A percentile compares a stretch with the other conserved stretches of the same genome.
phyloP scores from a whole-genome alignment of 2,329 filamentous ascomycete genomes.

The Talaromyces islandicus region DNA sequence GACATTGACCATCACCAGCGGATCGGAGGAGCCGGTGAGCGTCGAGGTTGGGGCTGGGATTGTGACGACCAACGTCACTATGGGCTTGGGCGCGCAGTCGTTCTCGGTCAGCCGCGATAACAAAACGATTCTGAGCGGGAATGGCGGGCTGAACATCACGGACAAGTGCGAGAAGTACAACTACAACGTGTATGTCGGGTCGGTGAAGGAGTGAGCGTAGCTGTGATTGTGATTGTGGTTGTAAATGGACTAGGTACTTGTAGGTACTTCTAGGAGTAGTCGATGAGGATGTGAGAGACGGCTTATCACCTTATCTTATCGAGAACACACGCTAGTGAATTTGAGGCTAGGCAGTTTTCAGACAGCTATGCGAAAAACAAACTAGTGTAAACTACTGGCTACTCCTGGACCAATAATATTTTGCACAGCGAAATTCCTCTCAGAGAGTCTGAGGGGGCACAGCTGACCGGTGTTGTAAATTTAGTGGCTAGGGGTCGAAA shows the following conservation, averaged over 20 bases:
- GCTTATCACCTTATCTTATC: no score
- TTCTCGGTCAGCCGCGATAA: constrained; percentile 22
- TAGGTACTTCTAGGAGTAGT: background rate
- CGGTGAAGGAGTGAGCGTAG: background rate
- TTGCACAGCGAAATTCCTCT: no score
- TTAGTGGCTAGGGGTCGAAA: no score
- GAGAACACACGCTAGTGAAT: no score
- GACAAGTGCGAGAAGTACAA: constrained; percentile 25
- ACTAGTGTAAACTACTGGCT: no score
- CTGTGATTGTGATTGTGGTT: background rate
- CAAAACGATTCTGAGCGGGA: constrained; percentile 5
- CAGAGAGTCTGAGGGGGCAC: no score
- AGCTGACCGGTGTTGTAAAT: no score
- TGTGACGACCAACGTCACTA: constrained; percentile 23
- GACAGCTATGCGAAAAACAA: no score
- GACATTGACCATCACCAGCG: constrained; percentile 23
- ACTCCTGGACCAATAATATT: no score
- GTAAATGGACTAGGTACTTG: background rate
- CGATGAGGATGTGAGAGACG: no score
- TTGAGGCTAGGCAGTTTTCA: no score
- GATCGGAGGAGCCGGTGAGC: constrained; percentile 15
- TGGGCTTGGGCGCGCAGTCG: constrained; percentile 25
- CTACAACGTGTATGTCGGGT: constrained; percentile 29
- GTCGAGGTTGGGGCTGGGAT: constrained; percentile 27
- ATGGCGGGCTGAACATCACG: constrained; percentile 18